phyloP scores from a whole-genome alignment of 345 rosid species.

The Boechera retrofracta region DNA sequence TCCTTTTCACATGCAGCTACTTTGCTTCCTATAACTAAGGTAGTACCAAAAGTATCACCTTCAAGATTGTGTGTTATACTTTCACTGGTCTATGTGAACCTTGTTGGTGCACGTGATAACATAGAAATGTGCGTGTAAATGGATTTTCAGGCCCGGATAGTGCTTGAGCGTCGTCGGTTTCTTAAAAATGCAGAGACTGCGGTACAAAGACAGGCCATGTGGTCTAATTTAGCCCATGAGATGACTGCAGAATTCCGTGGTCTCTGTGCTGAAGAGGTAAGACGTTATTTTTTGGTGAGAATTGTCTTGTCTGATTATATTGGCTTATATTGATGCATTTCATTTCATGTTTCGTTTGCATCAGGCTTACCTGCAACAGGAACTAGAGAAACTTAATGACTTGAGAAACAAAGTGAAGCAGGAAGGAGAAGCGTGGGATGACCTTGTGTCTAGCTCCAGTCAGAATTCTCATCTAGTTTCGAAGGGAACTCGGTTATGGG shows the following conservation, averaged over 20 bases:
- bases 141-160: constrained; percentile 81
- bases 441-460: constrained; percentile 92
- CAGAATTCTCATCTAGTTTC: constrained; percentile 97
- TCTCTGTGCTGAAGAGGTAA: constrained; percentile 99
- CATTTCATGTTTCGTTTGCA: constrained; percentile 45
- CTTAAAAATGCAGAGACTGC: constrained; percentile 94
- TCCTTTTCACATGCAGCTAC: constrained; percentile 99
- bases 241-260: constrained; percentile 99
- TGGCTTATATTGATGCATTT: constrained; percentile 27
- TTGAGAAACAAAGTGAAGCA: constrained; percentile 94
- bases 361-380: constrained; percentile 99
- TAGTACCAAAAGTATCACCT: constrained; percentile 29
- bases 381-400: constrained; percentile 93
- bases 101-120: constrained; percentile 14
- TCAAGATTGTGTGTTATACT: neutral
- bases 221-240: constrained; percentile 99
- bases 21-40: constrained; percentile 97
- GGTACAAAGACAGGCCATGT: constrained; percentile 95
- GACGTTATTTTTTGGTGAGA: constrained; percentile 17
- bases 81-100: constrained; percentile 10
- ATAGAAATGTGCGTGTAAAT: neutral
- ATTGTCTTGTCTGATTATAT: neutral
- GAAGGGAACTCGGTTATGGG: constrained; percentile 93
- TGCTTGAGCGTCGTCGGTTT: constrained; percentile 93
- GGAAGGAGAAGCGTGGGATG: constrained; percentile 99